Evolutionary conservation across 1,139 yeast genomes (phyloP).

Genomic region (Torulaspora globosa): DNA sequence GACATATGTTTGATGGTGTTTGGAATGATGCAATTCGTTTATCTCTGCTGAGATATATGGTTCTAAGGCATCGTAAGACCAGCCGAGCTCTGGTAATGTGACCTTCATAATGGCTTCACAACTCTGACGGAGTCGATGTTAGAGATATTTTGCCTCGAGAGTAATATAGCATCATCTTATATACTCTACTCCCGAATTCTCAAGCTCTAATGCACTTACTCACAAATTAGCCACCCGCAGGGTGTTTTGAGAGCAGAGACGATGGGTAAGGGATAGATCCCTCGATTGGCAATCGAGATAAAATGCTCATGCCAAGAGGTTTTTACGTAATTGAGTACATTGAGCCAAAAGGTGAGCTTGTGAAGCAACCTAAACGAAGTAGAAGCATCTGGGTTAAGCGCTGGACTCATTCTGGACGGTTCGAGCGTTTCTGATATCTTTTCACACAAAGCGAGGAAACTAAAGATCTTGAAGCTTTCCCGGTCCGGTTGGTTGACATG

Average conservation of each 20-base stretch:
- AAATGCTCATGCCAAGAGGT: neutral
- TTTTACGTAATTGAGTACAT: no score
- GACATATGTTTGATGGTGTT: slow-evolving; percentile 94
- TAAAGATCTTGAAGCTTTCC: no score
- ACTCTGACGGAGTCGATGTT: neutral
- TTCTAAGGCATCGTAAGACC: slow-evolving; percentile 84
- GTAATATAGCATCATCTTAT: neutral
- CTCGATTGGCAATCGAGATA: neutral
- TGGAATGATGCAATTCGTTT: slow-evolving; percentile 84
- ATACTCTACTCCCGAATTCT: neutral
- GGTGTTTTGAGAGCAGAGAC: neutral
- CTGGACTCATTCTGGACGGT: no score
- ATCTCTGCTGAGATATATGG: slow-evolving; percentile 87
- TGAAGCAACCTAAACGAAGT: no score
- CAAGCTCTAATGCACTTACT: neutral
- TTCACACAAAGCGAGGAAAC: no score
- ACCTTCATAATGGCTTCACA: slow-evolving; percentile 42
- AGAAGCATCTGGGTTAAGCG: no score
- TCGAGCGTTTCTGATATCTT: no score
- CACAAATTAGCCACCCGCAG: neutral
- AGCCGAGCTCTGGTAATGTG: slow-evolving; percentile 78
- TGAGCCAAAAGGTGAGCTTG: no score
- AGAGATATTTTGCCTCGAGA: neutral
- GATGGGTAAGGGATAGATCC: neutral
- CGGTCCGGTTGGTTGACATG: no score